Conservation (phyloP, 2,329 filamentous ascomycete species). For the Botrytis cinerea region DNA sequence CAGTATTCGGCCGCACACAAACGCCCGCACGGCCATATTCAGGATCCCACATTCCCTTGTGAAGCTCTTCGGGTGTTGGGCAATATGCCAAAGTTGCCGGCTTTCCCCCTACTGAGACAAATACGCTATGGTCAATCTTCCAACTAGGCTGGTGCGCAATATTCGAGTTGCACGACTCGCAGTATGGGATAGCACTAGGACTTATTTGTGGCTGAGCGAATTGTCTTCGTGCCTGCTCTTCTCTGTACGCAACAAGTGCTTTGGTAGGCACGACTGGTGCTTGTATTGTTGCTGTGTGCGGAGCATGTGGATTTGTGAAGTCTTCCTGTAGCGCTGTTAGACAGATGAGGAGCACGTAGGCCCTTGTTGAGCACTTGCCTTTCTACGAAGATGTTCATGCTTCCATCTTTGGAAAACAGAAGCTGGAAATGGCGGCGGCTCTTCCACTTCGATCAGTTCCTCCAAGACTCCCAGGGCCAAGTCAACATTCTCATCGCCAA, state of each 20-base stretch:
- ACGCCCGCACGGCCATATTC: constrained; percentile 26
- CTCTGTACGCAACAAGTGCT: constrained; percentile 44
- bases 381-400: constrained; percentile 48
- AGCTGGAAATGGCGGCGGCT: constrained; percentile 48
- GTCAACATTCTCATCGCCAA: constrained; percentile 50
- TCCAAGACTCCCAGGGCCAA: constrained; percentile 49
- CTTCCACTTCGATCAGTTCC: constrained; percentile 50
- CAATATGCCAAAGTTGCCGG: constrained; percentile 22
- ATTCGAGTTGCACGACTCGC: constrained; percentile 20
- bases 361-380: constrained; percentile 40
- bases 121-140: constrained; percentile 30
- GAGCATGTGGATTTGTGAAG: constrained; percentile 50
- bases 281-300: constrained; percentile 50
- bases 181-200: constrained; percentile 13
- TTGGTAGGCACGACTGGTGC: constrained; percentile 47
- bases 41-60: constrained; percentile 26
- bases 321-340: constrained; percentile 35
- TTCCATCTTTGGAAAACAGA: constrained; percentile 52
- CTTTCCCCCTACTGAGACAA: constrained; percentile 25
- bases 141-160: constrained; percentile 25
- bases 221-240: constrained; percentile 27
- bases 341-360: neutral
- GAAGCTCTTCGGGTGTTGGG: constrained; percentile 26
- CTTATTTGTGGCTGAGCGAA: constrained; percentile 21
- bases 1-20: neutral